Percentiles rank a stretch among this genome's conserved stretches.
Conservation (phyloP, 345 rosid genomes). For the Fremontodendron californicum region DNA sequence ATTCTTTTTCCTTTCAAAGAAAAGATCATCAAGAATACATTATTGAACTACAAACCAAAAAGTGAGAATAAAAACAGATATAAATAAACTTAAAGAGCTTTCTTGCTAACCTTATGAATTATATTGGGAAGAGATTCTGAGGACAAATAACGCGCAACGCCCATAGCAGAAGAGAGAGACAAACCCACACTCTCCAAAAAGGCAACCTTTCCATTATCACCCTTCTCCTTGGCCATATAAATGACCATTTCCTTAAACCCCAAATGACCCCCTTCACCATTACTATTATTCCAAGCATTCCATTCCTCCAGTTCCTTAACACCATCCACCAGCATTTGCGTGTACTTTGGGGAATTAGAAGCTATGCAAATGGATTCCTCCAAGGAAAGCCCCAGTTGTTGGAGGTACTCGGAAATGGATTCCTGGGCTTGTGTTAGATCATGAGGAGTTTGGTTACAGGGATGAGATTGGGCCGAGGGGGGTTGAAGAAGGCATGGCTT, state of each 20-base stretch:
- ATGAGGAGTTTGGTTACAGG: slow-evolving; percentile 17
- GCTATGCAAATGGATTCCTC: slow-evolving; percentile 50
- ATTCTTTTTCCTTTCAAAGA: neutral
- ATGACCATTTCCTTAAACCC: slow-evolving; percentile 68
- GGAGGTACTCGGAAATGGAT: slow-evolving; percentile 52
- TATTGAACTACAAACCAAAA: neutral
- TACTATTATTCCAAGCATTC: slow-evolving; percentile 43
- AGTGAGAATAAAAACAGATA: neutral
- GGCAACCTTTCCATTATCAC: slow-evolving; percentile 73
- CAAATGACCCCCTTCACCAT: slow-evolving; percentile 20
- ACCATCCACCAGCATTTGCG: slow-evolving; percentile 49
- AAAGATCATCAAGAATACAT: neutral
- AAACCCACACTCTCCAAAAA: slow-evolving; percentile 84
- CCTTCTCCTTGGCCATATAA: slow-evolving; percentile 66
- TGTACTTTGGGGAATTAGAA: slow-evolving; percentile 47
- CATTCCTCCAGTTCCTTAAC: slow-evolving; percentile 77
- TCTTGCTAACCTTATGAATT: slow-evolving; percentile 44
- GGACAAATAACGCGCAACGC: slow-evolving; percentile 64
- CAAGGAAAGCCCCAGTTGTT: slow-evolving; percentile 42
- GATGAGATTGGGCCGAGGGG: slow-evolving; percentile 15
- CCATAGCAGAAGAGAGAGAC: slow-evolving; percentile 63
- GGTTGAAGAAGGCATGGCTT: slow-evolving; percentile 15
- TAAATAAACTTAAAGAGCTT: neutral
- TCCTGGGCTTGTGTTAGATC: slow-evolving; percentile 37
- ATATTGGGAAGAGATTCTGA: slow-evolving; percentile 53